Evolutionary conservation across 257 asterid genomes (phyloP), one percentile per base, ranked within the genome.

Genomic region (Echium plantagineum): DNA sequence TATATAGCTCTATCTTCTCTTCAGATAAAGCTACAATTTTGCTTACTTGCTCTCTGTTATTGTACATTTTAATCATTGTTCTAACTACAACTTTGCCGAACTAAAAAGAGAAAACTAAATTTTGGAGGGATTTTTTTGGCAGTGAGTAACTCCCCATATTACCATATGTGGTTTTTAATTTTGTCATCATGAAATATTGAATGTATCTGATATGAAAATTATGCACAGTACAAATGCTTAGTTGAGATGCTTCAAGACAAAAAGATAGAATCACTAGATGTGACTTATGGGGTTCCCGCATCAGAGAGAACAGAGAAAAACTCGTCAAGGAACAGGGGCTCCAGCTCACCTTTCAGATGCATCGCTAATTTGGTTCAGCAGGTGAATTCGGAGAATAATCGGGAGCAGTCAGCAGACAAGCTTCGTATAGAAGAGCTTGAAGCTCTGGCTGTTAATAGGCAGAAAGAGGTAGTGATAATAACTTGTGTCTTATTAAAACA

Each of bases 331-430:
- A 58, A 81, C 62, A 84, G 95, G 75, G 94, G 97, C 63, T 89
- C 91, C 31, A 73, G 91, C 70, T 89, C 97, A 53, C 97, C 97
- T 47, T 89, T 89, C 81, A 86, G 84, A 82, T 89, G 95, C 87
- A 86, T 86, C 49, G 65, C 87, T 71, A 85, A 81, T 69, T 62
- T 89, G 65, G 89, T 89, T 77, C 97, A 84, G 72, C 97, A 86
- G 61, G 81, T 84, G 91, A 84, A 89, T 73, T 80, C 72, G 72
- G 97, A 89, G 77, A 89, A 82, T 77, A 93, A 84, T 73, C 89
- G 80, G 72, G 95, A 89, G 72, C 58, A 82, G 75, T 74, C 83
- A 15, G 71, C 53, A 53, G 82, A 95, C 49, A 82, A 74, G 66
- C 74, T 69, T 51, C 97, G 80, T 22, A 80, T 84, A 64, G 91